Evolutionary conservation across 2,329 filamentous ascomycete species (phyloP), one percentile per base, ranked within the genome.

Genomic region (Sphaceloma murrayae): DNA sequence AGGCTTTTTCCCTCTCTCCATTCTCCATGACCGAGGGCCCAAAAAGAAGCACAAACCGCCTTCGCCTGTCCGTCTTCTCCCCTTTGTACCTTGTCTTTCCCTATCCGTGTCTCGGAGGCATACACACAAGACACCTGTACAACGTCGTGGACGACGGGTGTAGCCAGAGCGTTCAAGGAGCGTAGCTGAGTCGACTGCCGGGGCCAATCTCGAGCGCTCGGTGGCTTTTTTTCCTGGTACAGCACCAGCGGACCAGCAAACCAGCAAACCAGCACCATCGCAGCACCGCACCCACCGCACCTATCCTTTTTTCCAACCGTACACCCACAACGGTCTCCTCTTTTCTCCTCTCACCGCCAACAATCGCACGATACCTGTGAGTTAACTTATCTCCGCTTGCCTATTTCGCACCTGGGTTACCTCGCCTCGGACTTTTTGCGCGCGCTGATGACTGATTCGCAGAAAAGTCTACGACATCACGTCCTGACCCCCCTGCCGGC

Each of bases 301-400:
- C n/a, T 17, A 34, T 17, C n/a, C 31, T 34, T 17, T 13, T 17
- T 16, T 17, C 31, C 14, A 19, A 29, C 13, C 36, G 36, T 11
- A 27, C 36, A 26, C 14, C 36, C 24, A 19, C 36, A 40, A 40
- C 36, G 36, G 36, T 40, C 24, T 40, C 13, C 19, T 40, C 36
- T 17, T 40, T 26, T 40, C 24, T 40, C 36, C 24, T 40, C 36
- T 40, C 36, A 40, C 36, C 36, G 36, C 36, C 36, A 40, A 40
- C 36, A 27, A 40, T 40, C 36, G 13, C n/a, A 13, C 36, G 36
- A 40, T 40, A 29, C 22, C 36, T 40, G 36, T 40, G 14, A 40
- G 36, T 40, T 18, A 34, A 16, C 24, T 26, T 26, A 30, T 29
- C 36, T 14, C 26, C 24, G 14, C 11, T n/a, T 29, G 19, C n/a